These are phyloP conservation scores for Coemansia sp. DNA, from an alignment of 192 early-diverging fungal genomes.

Conservation along the genomic window DNA sequence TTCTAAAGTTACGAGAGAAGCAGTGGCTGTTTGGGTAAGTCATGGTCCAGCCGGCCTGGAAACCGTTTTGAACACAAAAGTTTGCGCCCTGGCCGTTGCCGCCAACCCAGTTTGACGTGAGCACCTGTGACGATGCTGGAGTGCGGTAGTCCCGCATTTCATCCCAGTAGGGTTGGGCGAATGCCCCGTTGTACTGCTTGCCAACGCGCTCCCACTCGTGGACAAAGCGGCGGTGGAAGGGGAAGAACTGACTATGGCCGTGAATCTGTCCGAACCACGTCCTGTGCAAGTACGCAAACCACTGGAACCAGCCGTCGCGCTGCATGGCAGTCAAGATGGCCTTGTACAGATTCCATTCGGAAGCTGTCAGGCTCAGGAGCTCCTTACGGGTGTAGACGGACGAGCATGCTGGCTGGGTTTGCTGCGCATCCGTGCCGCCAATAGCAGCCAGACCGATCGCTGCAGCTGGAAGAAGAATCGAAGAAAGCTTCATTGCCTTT, in stretches of 20 bases:
- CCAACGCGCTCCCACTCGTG: constrained; percentile 54
- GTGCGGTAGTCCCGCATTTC: constrained; percentile 52
- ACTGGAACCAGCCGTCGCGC: constrained; percentile 48
- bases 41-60: constrained; percentile 43
- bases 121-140: constrained; percentile 33
- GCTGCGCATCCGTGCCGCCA: constrained; percentile 29
- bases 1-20: constrained; percentile 50
- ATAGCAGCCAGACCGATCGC: constrained; percentile 35
- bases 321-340: constrained; percentile 41
- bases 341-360: constrained; percentile 29
- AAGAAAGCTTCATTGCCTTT: constrained; percentile 34
- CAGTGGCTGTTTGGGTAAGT: constrained; percentile 48
- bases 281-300: constrained; percentile 49
- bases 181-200: constrained; percentile 32
- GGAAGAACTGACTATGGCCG: constrained; percentile 56
- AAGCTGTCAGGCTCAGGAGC: constrained; percentile 38
- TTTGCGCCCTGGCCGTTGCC: constrained; percentile 46
- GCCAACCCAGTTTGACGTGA: constrained; percentile 50
- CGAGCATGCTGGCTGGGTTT: constrained; percentile 44
- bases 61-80: constrained; percentile 44
- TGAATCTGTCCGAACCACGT: constrained; percentile 47
- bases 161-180: constrained; percentile 57
- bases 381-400: constrained; percentile 50
- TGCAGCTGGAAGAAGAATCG: constrained; percentile 20
- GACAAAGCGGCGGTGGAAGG: constrained; percentile 57